Evolutionary conservation across 148 eudicot genomes (phyloP).

Genomic region (Simmondsia chinensis): DNA sequence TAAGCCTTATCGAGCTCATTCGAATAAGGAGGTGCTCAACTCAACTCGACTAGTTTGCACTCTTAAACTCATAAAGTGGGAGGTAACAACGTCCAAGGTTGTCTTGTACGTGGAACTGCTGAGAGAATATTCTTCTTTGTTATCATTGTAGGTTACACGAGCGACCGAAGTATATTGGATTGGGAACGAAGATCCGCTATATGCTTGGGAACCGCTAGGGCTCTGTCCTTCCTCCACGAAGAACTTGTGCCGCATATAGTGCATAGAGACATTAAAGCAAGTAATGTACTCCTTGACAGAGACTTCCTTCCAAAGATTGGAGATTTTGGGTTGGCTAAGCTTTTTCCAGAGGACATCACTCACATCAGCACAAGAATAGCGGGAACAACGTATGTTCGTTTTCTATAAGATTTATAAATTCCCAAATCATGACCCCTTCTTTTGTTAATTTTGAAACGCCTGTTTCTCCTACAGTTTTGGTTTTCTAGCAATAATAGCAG

Average conservation of each 20-base stretch:
- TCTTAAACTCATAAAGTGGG: background rate
- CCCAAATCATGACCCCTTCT: too few species aligned
- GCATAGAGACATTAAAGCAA: conserved; percentile 94
- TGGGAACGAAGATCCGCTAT: conserved; percentile 78
- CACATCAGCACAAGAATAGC: conserved; percentile 90
- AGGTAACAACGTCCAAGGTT: background rate
- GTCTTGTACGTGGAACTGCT: background rate
- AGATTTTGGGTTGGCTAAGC: conserved; percentile 96
- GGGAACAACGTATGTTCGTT: conserved; percentile 79
- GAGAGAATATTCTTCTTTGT: background rate
- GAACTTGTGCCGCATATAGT: conserved; percentile 90
- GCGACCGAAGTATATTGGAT: conserved; percentile 38
- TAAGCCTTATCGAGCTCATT: too few species aligned
- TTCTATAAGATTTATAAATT: too few species aligned
- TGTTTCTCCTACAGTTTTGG: too few species aligned
- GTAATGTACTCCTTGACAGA: conserved; percentile 75
- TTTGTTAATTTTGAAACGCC: too few species aligned
- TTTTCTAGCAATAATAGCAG: too few species aligned
- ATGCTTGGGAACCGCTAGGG: conserved; percentile 75
- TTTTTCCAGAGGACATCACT: conserved; percentile 83
- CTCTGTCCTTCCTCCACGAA: conserved; percentile 84
- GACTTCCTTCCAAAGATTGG: conserved; percentile 77
- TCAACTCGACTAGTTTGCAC: too few species aligned
- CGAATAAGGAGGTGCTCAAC: too few species aligned
- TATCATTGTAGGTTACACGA: conserved; percentile 42